These are phyloP conservation scores for Macrophomina phaseolina DNA, from an alignment of 2,329 filamentous ascomycete genomes.

Conservation along the genomic window DNA sequence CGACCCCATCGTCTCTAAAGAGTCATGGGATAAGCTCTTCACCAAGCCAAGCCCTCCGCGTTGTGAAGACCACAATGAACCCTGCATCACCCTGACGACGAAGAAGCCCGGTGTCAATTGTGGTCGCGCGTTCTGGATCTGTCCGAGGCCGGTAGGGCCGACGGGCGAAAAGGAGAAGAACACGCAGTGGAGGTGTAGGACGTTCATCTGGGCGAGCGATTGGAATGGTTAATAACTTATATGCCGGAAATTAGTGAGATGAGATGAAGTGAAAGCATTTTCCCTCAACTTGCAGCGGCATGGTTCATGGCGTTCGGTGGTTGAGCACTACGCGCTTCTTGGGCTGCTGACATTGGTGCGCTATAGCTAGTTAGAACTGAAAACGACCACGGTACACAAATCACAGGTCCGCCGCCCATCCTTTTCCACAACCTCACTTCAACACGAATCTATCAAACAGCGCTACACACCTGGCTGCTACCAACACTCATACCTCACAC, in stretches of 20 bases:
- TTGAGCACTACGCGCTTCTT: too few species aligned
- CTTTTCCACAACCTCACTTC: too few species aligned
- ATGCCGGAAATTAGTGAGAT: neutral
- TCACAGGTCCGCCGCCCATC: too few species aligned
- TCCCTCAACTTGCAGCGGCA: neutral
- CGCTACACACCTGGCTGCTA: too few species aligned
- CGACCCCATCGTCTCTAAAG: slow-evolving; percentile 74
- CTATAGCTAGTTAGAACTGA: too few species aligned
- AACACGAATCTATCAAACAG: too few species aligned
- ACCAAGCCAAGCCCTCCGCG: slow-evolving; percentile 74
- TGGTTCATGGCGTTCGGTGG: too few species aligned
- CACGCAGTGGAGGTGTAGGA: slow-evolving; percentile 85
- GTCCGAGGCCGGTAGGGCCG: slow-evolving; percentile 79
- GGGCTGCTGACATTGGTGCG: too few species aligned
- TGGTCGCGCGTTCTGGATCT: slow-evolving; percentile 71
- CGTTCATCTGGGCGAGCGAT: slow-evolving; percentile 76
- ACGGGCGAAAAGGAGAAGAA: slow-evolving; percentile 83
- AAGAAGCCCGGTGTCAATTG: slow-evolving; percentile 89
- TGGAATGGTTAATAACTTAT: slow-evolving; percentile 52
- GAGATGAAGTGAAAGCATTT: neutral
- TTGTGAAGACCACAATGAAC: slow-evolving; percentile 84
- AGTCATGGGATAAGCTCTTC: slow-evolving; percentile 86
- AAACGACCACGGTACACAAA: too few species aligned
- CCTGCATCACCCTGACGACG: slow-evolving; percentile 80
- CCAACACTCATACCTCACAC: too few species aligned